Base-by-base conservation (phyloP, 1,139 yeast genomes). In the Ogataea hybrid region DNA sequence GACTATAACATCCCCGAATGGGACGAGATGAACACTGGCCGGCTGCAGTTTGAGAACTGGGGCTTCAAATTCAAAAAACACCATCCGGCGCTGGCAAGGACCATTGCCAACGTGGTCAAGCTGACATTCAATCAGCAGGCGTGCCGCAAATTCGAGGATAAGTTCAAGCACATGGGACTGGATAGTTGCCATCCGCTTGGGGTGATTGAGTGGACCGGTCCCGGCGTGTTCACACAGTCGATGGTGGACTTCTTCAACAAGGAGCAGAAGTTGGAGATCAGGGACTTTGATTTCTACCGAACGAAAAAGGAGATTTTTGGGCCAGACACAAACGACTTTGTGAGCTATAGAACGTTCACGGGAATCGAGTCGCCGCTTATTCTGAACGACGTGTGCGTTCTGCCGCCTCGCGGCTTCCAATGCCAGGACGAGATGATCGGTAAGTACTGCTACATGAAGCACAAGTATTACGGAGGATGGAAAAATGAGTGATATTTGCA, bases 171-270 rank as follows among this genome's bases (percentile, higher is more conserved):
- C 30, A 55, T 55, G 31, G 39, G 61, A 6, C 61, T 63, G 28
- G 57, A 79, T 12, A 75, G 77, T 37, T 72, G 69, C 50, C 39
- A 32, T 64, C 51, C 78, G 2, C 74, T 76, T 12, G 78, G 75
- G 55, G 77, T 83, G 31, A 79, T 83, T 83, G 70, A 78, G 52
- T 83, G 89, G 89, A 82, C 90, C 0, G 90, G 90, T 7, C 85
- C 89, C 2, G 88, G 84, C 17, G 69, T 81, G 9, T 83, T 82
- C 75, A 81, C 90, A 1, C 88, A 82, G 57, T 65, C 71, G 22
- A 71, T 83, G 14, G 81, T 82, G 58, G 71, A 73, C 15, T 82
- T 81, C 59, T 75, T 73, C 70, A 79, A 77, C 57, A 74, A 75
- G 49, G 20, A 28, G 5, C n/a, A 22, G 23, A 69, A 64, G 57